These are phyloP conservation scores for Manihot esculenta DNA, from an alignment of 441 rosid genomes.

Conservation along the genomic window DNA sequence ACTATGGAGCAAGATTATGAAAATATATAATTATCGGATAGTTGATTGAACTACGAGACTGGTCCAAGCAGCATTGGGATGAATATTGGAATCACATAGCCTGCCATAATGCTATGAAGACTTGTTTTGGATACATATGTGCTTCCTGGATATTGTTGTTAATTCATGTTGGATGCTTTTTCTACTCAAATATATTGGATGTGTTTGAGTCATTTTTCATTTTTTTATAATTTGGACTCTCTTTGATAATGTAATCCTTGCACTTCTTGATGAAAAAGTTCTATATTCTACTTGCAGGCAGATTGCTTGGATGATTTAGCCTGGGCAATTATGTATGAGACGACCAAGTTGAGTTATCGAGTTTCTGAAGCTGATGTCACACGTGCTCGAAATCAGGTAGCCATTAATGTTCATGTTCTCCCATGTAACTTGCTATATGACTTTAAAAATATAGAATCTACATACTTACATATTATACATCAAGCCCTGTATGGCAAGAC, in stretches of 20 bases:
- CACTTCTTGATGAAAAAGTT: slow-evolving; percentile 10
- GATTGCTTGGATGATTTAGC: slow-evolving; percentile 92
- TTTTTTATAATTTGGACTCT: not conserved
- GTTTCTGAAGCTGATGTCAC: slow-evolving; percentile 95
- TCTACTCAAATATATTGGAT: not conserved
- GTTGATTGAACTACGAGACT: not conserved
- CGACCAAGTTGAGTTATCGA: slow-evolving; percentile 74
- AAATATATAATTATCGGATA: not conserved
- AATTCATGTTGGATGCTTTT: not conserved
- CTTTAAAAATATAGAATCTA: not conserved
- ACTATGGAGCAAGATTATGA: not conserved
- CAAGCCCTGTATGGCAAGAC: too few species aligned
- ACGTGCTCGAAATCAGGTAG: slow-evolving; percentile 98
- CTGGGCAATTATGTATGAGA: slow-evolving; percentile 87
- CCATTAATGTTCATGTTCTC: not conserved
- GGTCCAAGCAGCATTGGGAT: not conserved
- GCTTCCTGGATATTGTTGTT: not conserved
- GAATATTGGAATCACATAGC: not conserved
- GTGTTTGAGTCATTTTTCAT: not conserved
- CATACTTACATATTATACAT: too few species aligned
- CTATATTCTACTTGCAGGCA: slow-evolving; percentile 51
- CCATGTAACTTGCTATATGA: not conserved
- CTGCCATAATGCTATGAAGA: not conserved
- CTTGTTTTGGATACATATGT: not conserved
- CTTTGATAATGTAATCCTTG: slow-evolving; percentile 6